A percentile compares a stretch with the other conserved stretches of the same genome.
Evolutionary conservation across 140 eudicot genomes (phyloP).

Genomic region (Flaveria floridana): DNA sequence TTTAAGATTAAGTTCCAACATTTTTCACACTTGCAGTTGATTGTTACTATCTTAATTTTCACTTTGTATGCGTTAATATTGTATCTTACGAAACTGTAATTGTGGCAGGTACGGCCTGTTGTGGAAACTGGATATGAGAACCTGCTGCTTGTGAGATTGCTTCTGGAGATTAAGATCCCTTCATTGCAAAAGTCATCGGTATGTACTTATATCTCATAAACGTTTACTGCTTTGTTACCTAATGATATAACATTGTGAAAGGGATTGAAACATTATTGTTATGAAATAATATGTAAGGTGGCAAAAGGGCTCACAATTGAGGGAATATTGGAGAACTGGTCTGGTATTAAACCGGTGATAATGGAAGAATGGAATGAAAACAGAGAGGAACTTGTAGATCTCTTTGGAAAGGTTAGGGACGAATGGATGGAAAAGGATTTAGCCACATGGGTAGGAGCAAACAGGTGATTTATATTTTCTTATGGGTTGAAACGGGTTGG

Average conservation of each 20-base stretch:
- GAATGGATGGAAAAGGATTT: slow-evolving; percentile 95
- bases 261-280: slow-evolving; percentile 25
- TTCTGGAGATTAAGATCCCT: slow-evolving; percentile 70
- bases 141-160: slow-evolving; percentile 82
- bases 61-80: background rate
- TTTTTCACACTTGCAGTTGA: background rate
- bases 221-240: slow-evolving; percentile 10
- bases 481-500: background rate
- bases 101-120: slow-evolving; percentile 87
- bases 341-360: slow-evolving; percentile 63
- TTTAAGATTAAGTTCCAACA: background rate
- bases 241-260: background rate
- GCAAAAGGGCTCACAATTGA: slow-evolving; percentile 83
- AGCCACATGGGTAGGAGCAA: slow-evolving; percentile 91
- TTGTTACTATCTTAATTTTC: background rate
- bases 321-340: slow-evolving; percentile 76
- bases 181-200: slow-evolving; percentile 82
- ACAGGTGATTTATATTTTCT: slow-evolving; percentile 49
- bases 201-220: slow-evolving; percentile 33
- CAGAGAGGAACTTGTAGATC: slow-evolving; percentile 69
- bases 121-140: slow-evolving; percentile 99
- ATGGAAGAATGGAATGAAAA: slow-evolving; percentile 87
- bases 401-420: slow-evolving; percentile 91
- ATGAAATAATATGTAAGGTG: slow-evolving; percentile 50
- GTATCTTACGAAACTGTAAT: background rate